Evolutionary conservation across 148 eudicot genomes (phyloP), one percentile per base, ranked within the genome.

Genomic region (Agrostemma githago): DNA sequence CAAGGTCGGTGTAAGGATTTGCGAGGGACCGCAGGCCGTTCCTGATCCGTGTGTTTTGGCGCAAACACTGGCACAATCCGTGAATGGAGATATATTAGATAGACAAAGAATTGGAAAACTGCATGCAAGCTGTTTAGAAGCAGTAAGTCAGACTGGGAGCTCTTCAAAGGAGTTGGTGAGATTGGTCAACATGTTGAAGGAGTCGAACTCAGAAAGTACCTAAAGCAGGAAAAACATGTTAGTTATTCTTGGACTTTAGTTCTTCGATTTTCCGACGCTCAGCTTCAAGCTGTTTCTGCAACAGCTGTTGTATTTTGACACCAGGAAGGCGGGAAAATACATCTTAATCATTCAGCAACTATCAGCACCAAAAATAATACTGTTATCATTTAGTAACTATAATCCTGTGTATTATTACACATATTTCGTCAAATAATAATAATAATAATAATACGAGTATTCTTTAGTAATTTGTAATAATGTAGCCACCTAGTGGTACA

Each of bases 31-130:
- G 0, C 15, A 9, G 2, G 11, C 58, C 2, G 73, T 79, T 15
- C 84, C 84, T 10, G 75, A 81, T 19, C 21, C 82, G 17, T 17
- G 17, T 38, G 72, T 70, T n/a, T 68, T 84, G 77, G 78, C 84
- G 6, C 73, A 54, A 73, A 70, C 62, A 14, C 8, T 84, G 21
- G 77, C 70, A 11, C 38, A 73, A 4, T 58, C 80, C 0, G 80
- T 79, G 43, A 61, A 37, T 39, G 62, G 58, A 26, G 68, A 48
- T 0, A 6, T 53, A 51, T 41, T 41, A 3, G 67, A 63, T 61
- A 79, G 80, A 5, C 6, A 73, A 60, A 69, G 40, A 48, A 80
- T 79, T 43, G 43, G 37, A 16, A 64, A 76, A 65, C 67, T 84
- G 72, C 74, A 77, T 3, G 26, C 26, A 6, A n/a, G 57, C 37